These are phyloP conservation scores for Byssochlamys sp. DNA, from an alignment of 2,329 filamentous ascomycete genomes.

Conservation along the genomic window DNA sequence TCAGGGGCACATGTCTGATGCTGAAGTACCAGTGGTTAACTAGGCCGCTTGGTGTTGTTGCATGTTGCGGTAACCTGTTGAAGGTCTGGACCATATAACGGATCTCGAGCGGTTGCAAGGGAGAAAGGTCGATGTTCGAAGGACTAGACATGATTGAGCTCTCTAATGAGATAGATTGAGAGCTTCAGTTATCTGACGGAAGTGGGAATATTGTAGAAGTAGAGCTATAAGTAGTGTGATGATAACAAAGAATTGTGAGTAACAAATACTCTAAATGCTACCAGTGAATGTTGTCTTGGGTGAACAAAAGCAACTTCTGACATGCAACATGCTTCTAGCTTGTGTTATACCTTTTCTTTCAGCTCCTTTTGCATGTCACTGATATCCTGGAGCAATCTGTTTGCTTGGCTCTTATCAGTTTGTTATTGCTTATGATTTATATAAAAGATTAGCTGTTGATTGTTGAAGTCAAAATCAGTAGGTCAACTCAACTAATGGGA, in stretches of 20 bases:
- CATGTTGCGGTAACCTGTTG: conserved; percentile 7
- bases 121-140: not conserved
- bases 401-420: not conserved
- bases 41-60: conserved; percentile 3
- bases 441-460: too few relatives aligned
- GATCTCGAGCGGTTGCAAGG: not conserved
- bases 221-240: not conserved
- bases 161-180: not conserved
- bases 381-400: not conserved
- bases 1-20: conserved; percentile 8
- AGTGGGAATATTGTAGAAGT: not conserved
- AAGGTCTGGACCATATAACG: conserved; percentile 3
- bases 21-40: conserved; percentile 10
- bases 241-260: not conserved
- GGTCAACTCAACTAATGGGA: too few relatives aligned
- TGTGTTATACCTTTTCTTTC: not conserved
- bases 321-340: not conserved
- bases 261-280: too few relatives aligned
- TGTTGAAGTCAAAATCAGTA: too few relatives aligned
- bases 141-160: not conserved
- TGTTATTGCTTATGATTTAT: too few relatives aligned
- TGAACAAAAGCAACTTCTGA: not conserved
- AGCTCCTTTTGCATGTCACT: not conserved
- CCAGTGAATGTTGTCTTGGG: not conserved
- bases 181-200: not conserved